A percentile compares a stretch with the other conserved stretches of the same genome.
Evolutionary conservation across 2,329 filamentous ascomycete species (phyloP).

Genomic region (Chrysosporium keratinophilum): DNA sequence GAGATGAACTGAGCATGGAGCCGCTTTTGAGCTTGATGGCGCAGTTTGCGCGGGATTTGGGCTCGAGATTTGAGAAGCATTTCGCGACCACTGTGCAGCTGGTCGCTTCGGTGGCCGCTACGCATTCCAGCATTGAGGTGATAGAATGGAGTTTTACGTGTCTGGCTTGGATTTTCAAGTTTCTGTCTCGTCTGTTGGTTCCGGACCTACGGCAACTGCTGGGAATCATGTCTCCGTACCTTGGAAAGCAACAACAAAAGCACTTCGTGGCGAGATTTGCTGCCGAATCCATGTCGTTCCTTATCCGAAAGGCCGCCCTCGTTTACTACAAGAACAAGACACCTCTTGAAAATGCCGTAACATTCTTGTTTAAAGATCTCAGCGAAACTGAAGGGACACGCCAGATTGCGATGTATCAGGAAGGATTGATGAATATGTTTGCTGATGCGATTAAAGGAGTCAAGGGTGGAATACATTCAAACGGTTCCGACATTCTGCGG

Average conservation of each 20-base stretch:
- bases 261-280: conserved; percentile 83
- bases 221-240: conserved; percentile 68
- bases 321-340: conserved; percentile 61
- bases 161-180: conserved; percentile 93
- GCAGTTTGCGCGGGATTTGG: conserved; percentile 89
- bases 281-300: conserved; percentile 87
- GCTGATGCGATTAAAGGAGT: conserved; percentile 64
- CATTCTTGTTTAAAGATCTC: conserved; percentile 62
- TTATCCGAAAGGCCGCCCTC: conserved; percentile 77
- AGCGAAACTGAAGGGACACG: conserved; percentile 27
- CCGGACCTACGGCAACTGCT: conserved; percentile 78
- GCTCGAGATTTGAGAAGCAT: conserved; percentile 75
- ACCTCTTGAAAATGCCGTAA: conserved; percentile 60
- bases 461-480: conserved; percentile 49
- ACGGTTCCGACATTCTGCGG: conserved; percentile 44
- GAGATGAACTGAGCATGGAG: conserved; percentile 71
- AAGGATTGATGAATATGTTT: conserved; percentile 86
- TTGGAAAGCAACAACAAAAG: conserved; percentile 74
- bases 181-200: conserved; percentile 76
- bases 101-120: conserved; percentile 67
- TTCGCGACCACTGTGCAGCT: conserved; percentile 66
- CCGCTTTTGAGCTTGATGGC: conserved; percentile 79
- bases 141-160: conserved; percentile 96
- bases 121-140: conserved; percentile 69
- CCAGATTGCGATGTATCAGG: conserved; percentile 54